phyloP scores from a whole-genome alignment of 2,329 filamentous ascomycete genomes.

The Cercospora janseana region DNA sequence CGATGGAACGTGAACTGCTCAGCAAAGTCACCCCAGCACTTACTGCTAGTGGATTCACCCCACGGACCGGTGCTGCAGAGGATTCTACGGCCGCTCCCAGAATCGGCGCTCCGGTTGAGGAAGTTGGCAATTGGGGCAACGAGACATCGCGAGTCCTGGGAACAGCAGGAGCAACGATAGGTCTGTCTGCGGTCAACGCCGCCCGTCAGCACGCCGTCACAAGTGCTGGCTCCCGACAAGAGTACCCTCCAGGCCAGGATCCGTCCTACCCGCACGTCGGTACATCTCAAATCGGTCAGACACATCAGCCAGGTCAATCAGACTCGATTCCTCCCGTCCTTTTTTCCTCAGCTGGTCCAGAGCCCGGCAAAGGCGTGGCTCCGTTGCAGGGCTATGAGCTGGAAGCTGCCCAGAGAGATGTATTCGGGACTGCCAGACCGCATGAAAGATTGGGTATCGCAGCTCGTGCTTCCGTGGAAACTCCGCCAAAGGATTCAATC shows the following conservation, averaged over 20 bases:
- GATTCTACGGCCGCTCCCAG: not conserved
- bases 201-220: not conserved
- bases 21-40: not conserved
- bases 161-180: not conserved
- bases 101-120: not conserved
- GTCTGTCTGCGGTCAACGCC: not conserved
- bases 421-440: not conserved
- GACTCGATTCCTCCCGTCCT: not conserved
- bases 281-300: not conserved
- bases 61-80: not conserved
- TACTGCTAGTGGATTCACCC: not conserved
- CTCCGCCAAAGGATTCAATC: not conserved
- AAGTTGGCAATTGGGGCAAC: constrained; percentile 5
- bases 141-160: not conserved
- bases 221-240: not conserved
- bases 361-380: constrained; percentile 3
- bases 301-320: not conserved
- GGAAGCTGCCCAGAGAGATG: not conserved
- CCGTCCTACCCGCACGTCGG: not conserved
- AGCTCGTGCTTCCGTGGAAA: not conserved
- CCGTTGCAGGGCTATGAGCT: not conserved
- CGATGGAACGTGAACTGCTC: not conserved
- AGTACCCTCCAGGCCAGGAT: not conserved
- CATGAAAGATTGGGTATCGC: not conserved
- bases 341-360: not conserved